These are phyloP conservation scores for Cystobasidium sp. DNA, from an alignment of 1,284 basidiomycete genomes.

Conservation along the genomic window DNA sequence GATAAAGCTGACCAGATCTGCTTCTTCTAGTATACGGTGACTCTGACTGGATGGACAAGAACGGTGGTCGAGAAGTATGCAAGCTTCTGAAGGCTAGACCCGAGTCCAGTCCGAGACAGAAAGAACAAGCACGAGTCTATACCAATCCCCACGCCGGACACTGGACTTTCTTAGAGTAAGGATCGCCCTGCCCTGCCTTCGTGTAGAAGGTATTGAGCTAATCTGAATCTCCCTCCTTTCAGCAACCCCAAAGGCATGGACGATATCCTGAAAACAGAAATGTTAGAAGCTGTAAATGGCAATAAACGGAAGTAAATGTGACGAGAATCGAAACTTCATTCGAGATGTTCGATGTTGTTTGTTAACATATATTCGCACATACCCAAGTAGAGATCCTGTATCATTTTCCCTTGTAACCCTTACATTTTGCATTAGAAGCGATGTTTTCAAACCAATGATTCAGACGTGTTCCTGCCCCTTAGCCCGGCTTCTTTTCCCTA, in stretches of 20 bases:
- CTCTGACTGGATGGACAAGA: constrained; percentile 46
- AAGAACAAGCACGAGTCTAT: constrained; percentile 21
- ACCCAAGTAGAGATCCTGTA: too few species aligned
- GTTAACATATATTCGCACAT: too few species aligned
- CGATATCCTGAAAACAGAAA: constrained; percentile 29
- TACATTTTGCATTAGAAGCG: too few species aligned
- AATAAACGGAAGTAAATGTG: neutral
- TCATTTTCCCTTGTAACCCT: too few species aligned
- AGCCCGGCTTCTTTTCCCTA: neutral
- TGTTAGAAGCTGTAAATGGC: constrained; percentile 35
- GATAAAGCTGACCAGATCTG: constrained; percentile 16
- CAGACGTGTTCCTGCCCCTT: neutral
- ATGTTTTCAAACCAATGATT: neutral
- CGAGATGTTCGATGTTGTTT: neutral
- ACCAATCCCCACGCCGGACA: constrained; percentile 41
- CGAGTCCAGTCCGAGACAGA: constrained; percentile 24
- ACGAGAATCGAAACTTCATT: neutral
- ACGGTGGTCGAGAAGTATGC: constrained; percentile 37
- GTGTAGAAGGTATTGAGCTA: neutral
- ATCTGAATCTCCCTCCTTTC: neutral
- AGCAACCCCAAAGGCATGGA: constrained; percentile 40
- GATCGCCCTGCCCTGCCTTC: neutral
- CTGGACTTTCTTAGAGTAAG: constrained; percentile 41
- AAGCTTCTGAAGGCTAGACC: constrained; percentile 29
- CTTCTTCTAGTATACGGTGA: constrained; percentile 42